A percentile compares a stretch with the other conserved stretches of the same genome.
phyloP scores from a whole-genome alignment of 441 rosid species.

The Pelargonium cotyledonis region DNA sequence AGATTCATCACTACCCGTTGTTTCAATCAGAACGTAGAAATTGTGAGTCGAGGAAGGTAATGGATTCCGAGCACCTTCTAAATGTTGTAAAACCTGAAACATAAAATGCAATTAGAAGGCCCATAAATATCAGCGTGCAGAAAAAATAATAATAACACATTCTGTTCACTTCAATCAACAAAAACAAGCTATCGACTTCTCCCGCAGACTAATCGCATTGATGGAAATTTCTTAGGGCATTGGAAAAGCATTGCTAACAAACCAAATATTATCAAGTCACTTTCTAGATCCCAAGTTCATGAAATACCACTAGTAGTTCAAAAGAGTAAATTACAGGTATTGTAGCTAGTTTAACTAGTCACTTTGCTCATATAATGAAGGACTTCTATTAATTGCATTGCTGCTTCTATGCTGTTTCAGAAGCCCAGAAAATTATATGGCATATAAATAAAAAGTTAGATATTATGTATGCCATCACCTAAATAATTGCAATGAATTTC shows the following conservation, averaged over 20 bases:
- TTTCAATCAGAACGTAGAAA: slow-evolving; percentile 85
- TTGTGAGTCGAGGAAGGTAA: slow-evolving; percentile 60
- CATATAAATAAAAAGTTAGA: no score
- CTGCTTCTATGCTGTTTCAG: no score
- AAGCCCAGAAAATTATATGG: no score
- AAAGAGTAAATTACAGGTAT: no score
- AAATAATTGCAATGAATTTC: neutral
- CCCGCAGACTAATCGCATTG: neutral
- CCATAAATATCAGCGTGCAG: neutral
- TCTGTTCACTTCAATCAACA: neutral
- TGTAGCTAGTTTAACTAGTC: no score
- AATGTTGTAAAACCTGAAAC: slow-evolving; percentile 58
- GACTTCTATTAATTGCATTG: no score
- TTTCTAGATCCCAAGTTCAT: no score
- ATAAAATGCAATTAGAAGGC: slow-evolving; percentile 11
- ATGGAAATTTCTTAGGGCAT: neutral
- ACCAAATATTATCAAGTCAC: neutral
- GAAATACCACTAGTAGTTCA: no score
- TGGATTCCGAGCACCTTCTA: slow-evolving; percentile 87
- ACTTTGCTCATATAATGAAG: no score
- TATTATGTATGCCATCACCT: no score
- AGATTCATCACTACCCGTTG: slow-evolving; percentile 71
- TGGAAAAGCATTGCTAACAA: neutral
- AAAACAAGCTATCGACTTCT: neutral
- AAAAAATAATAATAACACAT: neutral